Conservation (phyloP, 257 asterid species). For the Ophiorrhiza pumila region DNA sequence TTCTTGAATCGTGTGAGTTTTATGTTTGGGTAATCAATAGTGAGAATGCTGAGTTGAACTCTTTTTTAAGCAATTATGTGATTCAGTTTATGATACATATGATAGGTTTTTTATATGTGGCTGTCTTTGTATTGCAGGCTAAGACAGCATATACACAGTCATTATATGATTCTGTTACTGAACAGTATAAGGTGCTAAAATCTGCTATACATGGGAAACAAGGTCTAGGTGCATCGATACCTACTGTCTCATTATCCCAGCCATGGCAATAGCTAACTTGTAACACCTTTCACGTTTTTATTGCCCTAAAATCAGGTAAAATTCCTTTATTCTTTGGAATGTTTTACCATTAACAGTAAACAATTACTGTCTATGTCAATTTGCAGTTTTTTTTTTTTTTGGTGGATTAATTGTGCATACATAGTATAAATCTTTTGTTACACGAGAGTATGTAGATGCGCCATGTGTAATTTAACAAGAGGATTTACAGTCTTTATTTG, state of each 20-base stretch:
- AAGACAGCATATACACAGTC: slow-evolving; percentile 46
- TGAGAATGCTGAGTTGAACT: not conserved
- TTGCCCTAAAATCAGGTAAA: slow-evolving; percentile 14
- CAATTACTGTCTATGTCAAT: not conserved
- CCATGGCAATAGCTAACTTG: slow-evolving; percentile 59
- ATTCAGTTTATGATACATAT: not conserved
- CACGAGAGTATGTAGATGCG: no score
- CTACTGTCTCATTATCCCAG: slow-evolving; percentile 59
- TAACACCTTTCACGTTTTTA: not conserved
- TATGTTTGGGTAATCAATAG: not conserved
- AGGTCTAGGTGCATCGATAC: slow-evolving; percentile 69
- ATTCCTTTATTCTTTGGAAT: not conserved
- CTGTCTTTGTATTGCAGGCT: slow-evolving; percentile 46
- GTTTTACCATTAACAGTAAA: not conserved
- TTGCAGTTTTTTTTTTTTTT: not conserved
- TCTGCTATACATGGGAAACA: slow-evolving; percentile 76
- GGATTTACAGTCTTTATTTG: not conserved
- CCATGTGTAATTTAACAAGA: not conserved
- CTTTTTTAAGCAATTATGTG: not conserved
- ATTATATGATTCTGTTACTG: slow-evolving; percentile 51
- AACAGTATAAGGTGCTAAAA: slow-evolving; percentile 68
- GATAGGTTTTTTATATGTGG: not conserved
- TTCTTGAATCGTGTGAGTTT: not conserved
- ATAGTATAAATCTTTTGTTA: not conserved
- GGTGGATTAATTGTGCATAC: not conserved